These are phyloP conservation scores for Rhizopus sp. DNA, from an alignment of 371 early-diverging fungal species.

Conservation along the genomic window DNA sequence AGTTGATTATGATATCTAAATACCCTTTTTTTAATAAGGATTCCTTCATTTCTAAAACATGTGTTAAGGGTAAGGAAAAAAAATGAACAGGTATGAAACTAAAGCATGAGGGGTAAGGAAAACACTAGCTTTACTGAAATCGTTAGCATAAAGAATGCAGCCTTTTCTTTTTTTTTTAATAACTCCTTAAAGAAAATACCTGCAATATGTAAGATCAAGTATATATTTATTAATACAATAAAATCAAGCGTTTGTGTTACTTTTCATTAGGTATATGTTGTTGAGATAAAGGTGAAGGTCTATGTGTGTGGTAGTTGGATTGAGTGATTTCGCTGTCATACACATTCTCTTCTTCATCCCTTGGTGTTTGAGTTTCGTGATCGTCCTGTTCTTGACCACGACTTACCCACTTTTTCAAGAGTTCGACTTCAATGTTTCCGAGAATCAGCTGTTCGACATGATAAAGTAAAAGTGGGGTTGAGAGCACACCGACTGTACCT, in stretches of 20 bases:
- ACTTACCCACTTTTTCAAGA: conserved; percentile 26
- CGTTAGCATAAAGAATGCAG: too few relatives aligned
- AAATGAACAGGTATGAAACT: too few relatives aligned
- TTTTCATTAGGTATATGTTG: conserved; percentile 16
- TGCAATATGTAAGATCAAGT: background rate
- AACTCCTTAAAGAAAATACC: background rate
- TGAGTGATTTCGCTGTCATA: conserved; percentile 12
- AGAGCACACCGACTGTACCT: conserved; percentile 62
- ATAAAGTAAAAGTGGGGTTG: conserved; percentile 71
- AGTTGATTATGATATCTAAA: too few relatives aligned
- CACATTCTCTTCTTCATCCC: conserved; percentile 1
- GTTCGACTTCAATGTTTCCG: conserved; percentile 32
- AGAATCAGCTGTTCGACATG: conserved; percentile 75
- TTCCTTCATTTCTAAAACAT: too few relatives aligned
- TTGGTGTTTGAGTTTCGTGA: conserved; percentile 4
- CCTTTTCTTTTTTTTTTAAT: background rate
- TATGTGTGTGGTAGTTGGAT: conserved; percentile 8
- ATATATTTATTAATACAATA: too few relatives aligned
- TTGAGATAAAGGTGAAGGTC: conserved; percentile 23
- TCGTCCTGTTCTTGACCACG: conserved; percentile 11
- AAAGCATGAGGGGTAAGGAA: background rate
- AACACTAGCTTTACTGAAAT: background rate
- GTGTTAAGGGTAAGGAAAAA: too few relatives aligned
- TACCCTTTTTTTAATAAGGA: too few relatives aligned
- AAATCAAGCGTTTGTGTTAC: background rate